These are phyloP conservation scores for Phyllostachys edulis DNA, from an alignment of 176 grass and related monocot genomes.

Conservation along the genomic window DNA sequence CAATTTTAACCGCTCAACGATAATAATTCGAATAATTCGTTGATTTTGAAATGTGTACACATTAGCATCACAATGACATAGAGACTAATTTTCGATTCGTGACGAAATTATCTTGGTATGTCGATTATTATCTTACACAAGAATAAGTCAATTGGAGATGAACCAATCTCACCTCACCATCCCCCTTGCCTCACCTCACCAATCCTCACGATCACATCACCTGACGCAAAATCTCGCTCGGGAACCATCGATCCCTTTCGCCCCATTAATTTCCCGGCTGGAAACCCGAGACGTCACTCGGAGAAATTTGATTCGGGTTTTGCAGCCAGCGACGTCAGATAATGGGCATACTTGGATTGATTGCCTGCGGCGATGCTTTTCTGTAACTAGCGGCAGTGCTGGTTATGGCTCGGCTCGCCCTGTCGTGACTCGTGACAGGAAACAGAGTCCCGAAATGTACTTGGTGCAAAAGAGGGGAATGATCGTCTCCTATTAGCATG, in stretches of 20 bases:
- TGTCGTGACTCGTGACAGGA: slow-evolving; percentile 19
- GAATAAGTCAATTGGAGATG: neutral
- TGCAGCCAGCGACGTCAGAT: neutral
- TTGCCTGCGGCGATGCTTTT: neutral
- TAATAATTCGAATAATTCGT: neutral
- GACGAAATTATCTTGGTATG: neutral
- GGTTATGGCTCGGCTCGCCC: neutral
- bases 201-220: slow-evolving; percentile 32
- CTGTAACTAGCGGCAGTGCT: neutral
- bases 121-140: neutral
- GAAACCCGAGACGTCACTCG: slow-evolving; percentile 21
- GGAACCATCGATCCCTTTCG: slow-evolving; percentile 22
- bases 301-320: slow-evolving; percentile 26
- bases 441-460: neutral
- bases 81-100: neutral
- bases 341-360: neutral
- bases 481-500: neutral
- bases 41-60: neutral
- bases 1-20: neutral
- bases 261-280: neutral
- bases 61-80: neutral
- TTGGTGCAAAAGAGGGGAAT: neutral
- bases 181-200: neutral
- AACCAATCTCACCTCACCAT: neutral
- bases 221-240: slow-evolving; percentile 4